phyloP scores from a whole-genome alignment of 371 early-diverging fungal genomes.

The Syncephalastrum contaminatum region DNA sequence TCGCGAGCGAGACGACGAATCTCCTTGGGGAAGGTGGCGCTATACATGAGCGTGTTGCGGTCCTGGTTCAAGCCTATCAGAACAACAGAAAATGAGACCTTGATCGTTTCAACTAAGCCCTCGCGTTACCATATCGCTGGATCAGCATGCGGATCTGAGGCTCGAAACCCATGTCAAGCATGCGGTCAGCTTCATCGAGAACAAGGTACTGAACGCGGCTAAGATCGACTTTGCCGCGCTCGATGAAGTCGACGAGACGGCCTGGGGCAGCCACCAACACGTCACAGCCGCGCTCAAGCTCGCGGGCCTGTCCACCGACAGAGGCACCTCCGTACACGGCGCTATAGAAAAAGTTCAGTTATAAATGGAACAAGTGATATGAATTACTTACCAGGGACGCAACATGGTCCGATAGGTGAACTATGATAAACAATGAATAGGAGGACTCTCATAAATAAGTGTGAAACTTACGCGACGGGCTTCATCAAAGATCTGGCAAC shows the following conservation, averaged over 20 bases:
- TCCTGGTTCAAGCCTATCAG: conserved; percentile 54
- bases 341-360: conserved; percentile 22
- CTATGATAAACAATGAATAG: conserved; percentile 10
- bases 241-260: conserved; percentile 89
- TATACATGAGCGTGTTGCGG: conserved; percentile 97
- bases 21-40: conserved; percentile 97
- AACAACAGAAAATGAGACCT: neutral
- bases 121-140: conserved; percentile 58
- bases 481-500: conserved; percentile 35
- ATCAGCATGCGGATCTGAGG: conserved; percentile 88
- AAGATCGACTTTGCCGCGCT: conserved; percentile 70
- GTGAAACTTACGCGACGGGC: conserved; percentile 21
- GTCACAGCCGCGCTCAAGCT: conserved; percentile 83
- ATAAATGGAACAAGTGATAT: neutral
- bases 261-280: conserved; percentile 98
- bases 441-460: too few relatives aligned
- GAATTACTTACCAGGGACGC: conserved; percentile 40
- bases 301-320: conserved; percentile 26
- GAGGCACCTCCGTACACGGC: conserved; percentile 69
- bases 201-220: conserved; percentile 82
- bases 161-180: conserved; percentile 99
- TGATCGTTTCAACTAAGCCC: neutral
- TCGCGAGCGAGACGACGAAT: conserved; percentile 90
- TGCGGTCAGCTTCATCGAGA: conserved; percentile 94
- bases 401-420: conserved; percentile 47